phyloP scores from a whole-genome alignment of 768 basidiomycete genomes.

The Pisolithus microcarpus region DNA sequence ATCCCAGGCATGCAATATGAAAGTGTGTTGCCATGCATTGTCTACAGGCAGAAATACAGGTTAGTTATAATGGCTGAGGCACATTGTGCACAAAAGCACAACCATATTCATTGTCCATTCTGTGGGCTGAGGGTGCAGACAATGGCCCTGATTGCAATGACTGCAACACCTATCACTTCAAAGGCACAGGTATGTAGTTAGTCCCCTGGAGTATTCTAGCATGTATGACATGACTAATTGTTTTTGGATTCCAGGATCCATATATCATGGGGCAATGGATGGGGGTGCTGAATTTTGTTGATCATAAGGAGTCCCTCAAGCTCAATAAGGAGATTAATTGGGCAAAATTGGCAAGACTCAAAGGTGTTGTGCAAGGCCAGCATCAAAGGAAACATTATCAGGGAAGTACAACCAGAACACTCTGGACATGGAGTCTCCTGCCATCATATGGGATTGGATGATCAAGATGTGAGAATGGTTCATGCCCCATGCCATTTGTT shows the following conservation, averaged over 20 bases:
- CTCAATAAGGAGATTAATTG: too few relatives aligned
- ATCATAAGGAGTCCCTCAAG: too few relatives aligned
- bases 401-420: too few relatives aligned
- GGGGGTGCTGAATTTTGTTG: neutral
- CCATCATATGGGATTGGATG: too few relatives aligned
- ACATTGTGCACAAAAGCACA: neutral
- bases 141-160: neutral
- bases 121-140: neutral
- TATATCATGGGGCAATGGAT: neutral
- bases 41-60: neutral
- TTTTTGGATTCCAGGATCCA: neutral
- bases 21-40: too few relatives aligned
- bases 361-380: too few relatives aligned
- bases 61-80: neutral
- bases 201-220: too few relatives aligned
- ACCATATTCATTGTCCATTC: neutral
- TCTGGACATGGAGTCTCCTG: too few relatives aligned
- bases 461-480: constrained; percentile 4
- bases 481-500: neutral
- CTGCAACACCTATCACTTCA: neutral
- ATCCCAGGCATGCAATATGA: too few relatives aligned
- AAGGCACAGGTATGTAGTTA: neutral
- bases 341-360: too few relatives aligned
- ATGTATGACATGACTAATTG: neutral
- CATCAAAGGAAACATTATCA: too few relatives aligned